phyloP scores from a whole-genome alignment of 257 asterid genomes.

The Forsythia suspensa region DNA sequence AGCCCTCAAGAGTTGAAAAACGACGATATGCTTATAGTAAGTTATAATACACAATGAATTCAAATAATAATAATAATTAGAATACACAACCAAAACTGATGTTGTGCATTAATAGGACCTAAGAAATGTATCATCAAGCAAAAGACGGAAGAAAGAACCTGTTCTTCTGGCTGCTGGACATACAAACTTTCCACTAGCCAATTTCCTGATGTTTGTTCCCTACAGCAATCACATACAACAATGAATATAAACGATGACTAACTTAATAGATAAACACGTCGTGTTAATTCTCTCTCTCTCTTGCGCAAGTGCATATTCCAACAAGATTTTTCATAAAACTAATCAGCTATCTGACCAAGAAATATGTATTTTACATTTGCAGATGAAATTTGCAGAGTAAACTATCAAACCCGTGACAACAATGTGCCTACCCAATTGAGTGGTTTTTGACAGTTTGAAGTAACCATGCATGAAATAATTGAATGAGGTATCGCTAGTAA shows the following conservation, averaged over 20 bases:
- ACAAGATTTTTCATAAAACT: neutral
- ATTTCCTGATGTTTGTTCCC: conserved; percentile 30
- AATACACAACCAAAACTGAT: neutral
- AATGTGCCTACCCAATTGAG: neutral
- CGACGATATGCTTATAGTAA: neutral
- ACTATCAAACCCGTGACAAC: neutral
- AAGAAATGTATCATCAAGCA: conserved; percentile 4
- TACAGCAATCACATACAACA: conserved; percentile 24
- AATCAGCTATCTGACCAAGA: neutral
- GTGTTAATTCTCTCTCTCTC: neutral
- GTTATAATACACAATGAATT: neutral
- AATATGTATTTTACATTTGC: neutral
- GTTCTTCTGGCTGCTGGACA: conserved; percentile 25
- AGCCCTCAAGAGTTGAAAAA: neutral
- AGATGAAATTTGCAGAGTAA: neutral
- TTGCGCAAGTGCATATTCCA: neutral
- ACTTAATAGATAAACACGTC: conserved; percentile 7
- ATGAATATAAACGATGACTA: conserved; percentile 6
- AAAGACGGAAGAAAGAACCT: conserved; percentile 23
- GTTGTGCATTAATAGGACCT: neutral
- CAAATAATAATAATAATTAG: no score
- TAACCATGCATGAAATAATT: neutral
- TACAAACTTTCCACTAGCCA: conserved; percentile 22
- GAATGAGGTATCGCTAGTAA: neutral
- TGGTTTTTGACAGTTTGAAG: neutral